phyloP scores from a whole-genome alignment of 371 early-diverging fungal species.

The Mortierella sp. region DNA sequence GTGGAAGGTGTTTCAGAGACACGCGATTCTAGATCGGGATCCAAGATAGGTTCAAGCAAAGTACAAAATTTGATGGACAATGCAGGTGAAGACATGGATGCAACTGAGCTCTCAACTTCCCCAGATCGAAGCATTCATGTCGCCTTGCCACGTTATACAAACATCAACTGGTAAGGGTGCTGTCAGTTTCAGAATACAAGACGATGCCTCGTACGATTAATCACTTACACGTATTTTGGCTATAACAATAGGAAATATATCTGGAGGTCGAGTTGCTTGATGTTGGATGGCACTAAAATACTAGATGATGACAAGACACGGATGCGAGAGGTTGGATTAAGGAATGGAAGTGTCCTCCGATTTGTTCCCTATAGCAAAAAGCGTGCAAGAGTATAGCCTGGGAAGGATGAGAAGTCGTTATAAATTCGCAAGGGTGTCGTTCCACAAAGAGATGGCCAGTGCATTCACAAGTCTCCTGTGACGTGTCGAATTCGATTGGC shows the following conservation, averaged over 20 bases:
- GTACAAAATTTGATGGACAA: no score
- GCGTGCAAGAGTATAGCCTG: no score
- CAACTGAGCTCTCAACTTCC: no score
- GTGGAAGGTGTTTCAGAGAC: no score
- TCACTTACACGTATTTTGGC: neutral
- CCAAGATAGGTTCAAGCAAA: neutral
- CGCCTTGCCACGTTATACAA: neutral
- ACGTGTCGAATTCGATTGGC: conserved; percentile 36
- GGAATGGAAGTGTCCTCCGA: neutral
- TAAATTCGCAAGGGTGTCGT: no score
- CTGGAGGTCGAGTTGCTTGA: neutral
- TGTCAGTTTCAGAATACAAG: no score
- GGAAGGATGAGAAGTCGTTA: neutral
- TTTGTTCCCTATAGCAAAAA: neutral
- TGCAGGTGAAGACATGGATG: no score
- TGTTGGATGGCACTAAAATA: neutral
- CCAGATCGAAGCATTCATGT: no score
- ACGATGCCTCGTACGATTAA: no score
- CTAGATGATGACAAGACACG: neutral
- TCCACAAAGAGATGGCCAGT: neutral
- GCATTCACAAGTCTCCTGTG: neutral
- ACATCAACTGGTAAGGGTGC: neutral
- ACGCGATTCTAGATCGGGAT: neutral
- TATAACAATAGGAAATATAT: neutral
- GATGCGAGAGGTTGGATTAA: neutral